phyloP scores from a whole-genome alignment of 179 eudicot genomes.

The Nepenthes alata region DNA sequence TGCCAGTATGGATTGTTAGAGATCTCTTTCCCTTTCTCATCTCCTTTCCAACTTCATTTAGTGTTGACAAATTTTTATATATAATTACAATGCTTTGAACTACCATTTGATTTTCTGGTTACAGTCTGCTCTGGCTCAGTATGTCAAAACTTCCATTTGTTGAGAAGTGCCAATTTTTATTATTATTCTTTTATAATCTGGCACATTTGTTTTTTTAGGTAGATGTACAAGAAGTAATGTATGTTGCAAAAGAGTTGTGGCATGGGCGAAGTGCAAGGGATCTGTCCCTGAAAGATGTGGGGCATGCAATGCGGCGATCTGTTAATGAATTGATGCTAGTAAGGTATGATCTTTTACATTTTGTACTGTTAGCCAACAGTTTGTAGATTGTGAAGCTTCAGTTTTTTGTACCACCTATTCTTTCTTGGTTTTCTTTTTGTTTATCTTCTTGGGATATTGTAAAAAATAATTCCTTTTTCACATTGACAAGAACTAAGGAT shows the following conservation, averaged over 20 bases:
- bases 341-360: conserved; percentile 29
- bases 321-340: conserved; percentile 84
- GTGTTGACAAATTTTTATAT: too few species aligned
- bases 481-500: too few species aligned
- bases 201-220: conserved; percentile 36
- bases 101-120: neutral
- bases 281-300: conserved; percentile 50
- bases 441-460: too few species aligned
- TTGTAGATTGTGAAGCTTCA: neutral
- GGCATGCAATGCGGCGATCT: conserved; percentile 98
- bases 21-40: too few species aligned
- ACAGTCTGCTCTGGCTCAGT: neutral
- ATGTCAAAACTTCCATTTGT: neutral
- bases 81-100: neutral
- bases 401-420: neutral
- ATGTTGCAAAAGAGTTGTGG: conserved; percentile 87
- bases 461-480: too few species aligned
- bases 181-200: neutral
- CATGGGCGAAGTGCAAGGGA: conserved; percentile 92
- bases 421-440: too few species aligned
- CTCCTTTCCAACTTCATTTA: too few species aligned
- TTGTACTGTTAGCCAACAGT: neutral
- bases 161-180: neutral
- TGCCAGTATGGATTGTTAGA: too few species aligned
- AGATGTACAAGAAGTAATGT: conserved; percentile 90